Percentiles rank a stretch among this genome's conserved stretches.
Conservation (phyloP, 2,329 filamentous ascomycete species). For the Bertia moriformis region DNA sequence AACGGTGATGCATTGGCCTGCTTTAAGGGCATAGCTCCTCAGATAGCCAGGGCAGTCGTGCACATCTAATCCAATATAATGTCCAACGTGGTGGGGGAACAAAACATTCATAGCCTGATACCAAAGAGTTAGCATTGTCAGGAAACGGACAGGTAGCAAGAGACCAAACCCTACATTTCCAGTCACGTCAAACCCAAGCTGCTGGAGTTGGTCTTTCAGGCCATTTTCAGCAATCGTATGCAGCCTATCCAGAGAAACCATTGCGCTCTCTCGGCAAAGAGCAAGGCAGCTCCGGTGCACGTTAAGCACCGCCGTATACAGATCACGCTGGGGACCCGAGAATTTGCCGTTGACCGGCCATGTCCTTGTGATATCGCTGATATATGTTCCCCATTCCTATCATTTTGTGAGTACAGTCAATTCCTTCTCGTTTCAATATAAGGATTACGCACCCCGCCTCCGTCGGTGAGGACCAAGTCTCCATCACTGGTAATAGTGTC, state of each 20-base stretch:
- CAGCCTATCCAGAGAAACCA: slow-evolving; percentile 49
- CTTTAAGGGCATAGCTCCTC: slow-evolving; percentile 34
- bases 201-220: slow-evolving; percentile 40
- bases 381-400: slow-evolving; percentile 50
- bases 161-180: slow-evolving; percentile 20
- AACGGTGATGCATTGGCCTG: slow-evolving; percentile 56
- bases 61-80: slow-evolving; percentile 60
- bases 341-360: slow-evolving; percentile 59
- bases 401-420: not conserved
- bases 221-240: slow-evolving; percentile 44
- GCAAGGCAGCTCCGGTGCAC: slow-evolving; percentile 50
- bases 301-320: slow-evolving; percentile 50
- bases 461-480: slow-evolving; percentile 55
- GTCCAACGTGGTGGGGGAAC: slow-evolving; percentile 60
- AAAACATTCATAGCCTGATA: slow-evolving; percentile 31
- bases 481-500: slow-evolving; percentile 25
- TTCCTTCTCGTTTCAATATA: not conserved
- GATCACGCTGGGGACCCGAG: slow-evolving; percentile 45
- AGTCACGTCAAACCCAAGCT: slow-evolving; percentile 51
- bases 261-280: slow-evolving; percentile 43
- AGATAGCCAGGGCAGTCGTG: slow-evolving; percentile 55
- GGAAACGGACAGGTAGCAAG: not conserved
- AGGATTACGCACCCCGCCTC: slow-evolving; percentile 32
- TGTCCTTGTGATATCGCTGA: slow-evolving; percentile 60
- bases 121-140: not conserved